Evolutionary conservation across 2,329 filamentous ascomycete species (phyloP).

Genomic region (Colletotrichum neosansevieriae): DNA sequence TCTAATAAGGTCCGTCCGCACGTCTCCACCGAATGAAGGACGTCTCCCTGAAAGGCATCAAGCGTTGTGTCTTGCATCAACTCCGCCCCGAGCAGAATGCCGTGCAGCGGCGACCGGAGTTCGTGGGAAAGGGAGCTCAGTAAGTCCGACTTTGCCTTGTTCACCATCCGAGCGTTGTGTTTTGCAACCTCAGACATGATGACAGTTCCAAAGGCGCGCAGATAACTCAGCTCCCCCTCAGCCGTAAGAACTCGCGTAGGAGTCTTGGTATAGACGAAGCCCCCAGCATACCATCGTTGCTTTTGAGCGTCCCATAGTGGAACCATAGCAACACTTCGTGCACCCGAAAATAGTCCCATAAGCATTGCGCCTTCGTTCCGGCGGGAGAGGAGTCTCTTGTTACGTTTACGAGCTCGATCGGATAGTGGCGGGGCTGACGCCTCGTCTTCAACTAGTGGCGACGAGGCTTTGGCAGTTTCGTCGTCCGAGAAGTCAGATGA

Average conservation of each 20-base stretch:
- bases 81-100: constrained; percentile 67
- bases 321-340: constrained; percentile 59
- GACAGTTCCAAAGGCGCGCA: constrained; percentile 64
- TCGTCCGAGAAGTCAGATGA: constrained; percentile 48
- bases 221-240: constrained; percentile 62
- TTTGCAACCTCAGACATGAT: constrained; percentile 69
- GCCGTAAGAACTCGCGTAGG: constrained; percentile 58
- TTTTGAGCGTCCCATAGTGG: constrained; percentile 61
- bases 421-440: neutral
- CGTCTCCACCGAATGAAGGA: constrained; percentile 58
- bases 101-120: constrained; percentile 70
- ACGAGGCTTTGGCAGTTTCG: constrained; percentile 1
- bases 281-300: constrained; percentile 62
- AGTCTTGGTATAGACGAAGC: constrained; percentile 61
- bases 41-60: constrained; percentile 55
- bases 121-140: constrained; percentile 73
- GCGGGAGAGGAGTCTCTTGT: constrained; percentile 19
- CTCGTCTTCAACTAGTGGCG: neutral
- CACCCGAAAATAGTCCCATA: constrained; percentile 53
- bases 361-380: constrained; percentile 48
- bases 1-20: constrained; percentile 60
- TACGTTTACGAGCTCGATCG: neutral
- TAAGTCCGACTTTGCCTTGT: constrained; percentile 67
- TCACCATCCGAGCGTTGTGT: constrained; percentile 51
- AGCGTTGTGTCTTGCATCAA: constrained; percentile 65